These are phyloP conservation scores for Mycotypha africana DNA, from an alignment of 371 early-diverging fungal species.

Conservation along the genomic window DNA sequence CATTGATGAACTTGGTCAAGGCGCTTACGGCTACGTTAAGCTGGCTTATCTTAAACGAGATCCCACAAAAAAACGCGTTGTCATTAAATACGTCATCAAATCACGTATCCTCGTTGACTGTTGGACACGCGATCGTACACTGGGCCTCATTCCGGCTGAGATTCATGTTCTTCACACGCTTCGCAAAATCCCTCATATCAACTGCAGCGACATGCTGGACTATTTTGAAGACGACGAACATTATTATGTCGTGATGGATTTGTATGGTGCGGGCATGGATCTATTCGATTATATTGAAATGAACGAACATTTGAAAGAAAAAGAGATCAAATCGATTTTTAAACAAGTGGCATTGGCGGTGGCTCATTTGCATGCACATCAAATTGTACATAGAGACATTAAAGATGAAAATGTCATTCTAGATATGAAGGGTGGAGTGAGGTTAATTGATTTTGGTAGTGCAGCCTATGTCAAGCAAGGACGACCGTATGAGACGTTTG, in stretches of 20 bases:
- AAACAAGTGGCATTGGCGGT: slow-evolving; percentile 60
- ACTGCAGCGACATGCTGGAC: slow-evolving; percentile 58
- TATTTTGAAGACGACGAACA: slow-evolving; percentile 65
- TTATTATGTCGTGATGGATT: slow-evolving; percentile 63
- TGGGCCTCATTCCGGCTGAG: slow-evolving; percentile 65
- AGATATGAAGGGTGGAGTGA: slow-evolving; percentile 41
- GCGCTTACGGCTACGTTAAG: slow-evolving; percentile 69
- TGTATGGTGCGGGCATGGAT: slow-evolving; percentile 65
- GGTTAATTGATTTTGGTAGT: slow-evolving; percentile 68
- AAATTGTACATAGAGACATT: slow-evolving; percentile 77
- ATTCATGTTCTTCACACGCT: slow-evolving; percentile 65
- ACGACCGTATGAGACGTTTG: slow-evolving; percentile 58
- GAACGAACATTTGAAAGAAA: slow-evolving; percentile 45
- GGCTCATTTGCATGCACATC: slow-evolving; percentile 60
- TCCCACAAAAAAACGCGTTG: slow-evolving; percentile 51
- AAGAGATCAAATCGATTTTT: slow-evolving; percentile 55
- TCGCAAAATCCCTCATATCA: slow-evolving; percentile 53
- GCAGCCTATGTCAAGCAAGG: slow-evolving; percentile 53
- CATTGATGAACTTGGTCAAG: slow-evolving; percentile 62
- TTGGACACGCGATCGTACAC: slow-evolving; percentile 56
- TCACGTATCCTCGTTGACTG: slow-evolving; percentile 62
- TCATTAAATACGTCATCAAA: slow-evolving; percentile 73
- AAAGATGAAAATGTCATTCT: slow-evolving; percentile 78
- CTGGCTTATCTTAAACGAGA: slow-evolving; percentile 36
- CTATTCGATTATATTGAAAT: slow-evolving; percentile 73